phyloP scores from a whole-genome alignment of 2,329 filamentous ascomycete species.

The Verticillium klebahnii region DNA sequence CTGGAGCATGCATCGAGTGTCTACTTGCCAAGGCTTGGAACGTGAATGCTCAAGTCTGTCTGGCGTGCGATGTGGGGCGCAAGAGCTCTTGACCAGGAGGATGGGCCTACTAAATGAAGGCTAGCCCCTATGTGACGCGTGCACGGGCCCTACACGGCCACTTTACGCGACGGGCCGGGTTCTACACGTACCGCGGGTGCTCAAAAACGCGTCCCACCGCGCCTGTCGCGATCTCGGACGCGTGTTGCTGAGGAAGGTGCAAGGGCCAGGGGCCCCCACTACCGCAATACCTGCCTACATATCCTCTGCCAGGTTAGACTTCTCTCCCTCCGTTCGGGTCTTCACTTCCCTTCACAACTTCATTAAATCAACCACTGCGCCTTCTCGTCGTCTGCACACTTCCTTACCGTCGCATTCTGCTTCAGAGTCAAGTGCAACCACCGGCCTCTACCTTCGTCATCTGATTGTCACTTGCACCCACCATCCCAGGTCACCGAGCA shows the following conservation, averaged over 20 bases:
- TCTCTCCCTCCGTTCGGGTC: background rate
- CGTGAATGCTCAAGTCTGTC: background rate
- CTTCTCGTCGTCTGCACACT: background rate
- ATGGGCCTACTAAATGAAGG: background rate
- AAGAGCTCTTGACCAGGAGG: background rate
- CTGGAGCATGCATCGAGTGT: background rate
- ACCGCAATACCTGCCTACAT: background rate
- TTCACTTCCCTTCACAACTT: constrained; percentile 1
- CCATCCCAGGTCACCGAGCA: background rate
- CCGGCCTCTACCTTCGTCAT: background rate
- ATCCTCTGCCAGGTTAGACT: background rate
- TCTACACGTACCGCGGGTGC: background rate
- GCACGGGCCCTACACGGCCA: background rate
- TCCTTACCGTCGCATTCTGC: background rate
- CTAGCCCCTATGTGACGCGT: background rate
- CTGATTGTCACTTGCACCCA: background rate
- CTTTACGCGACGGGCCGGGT: background rate
- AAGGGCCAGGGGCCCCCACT: background rate
- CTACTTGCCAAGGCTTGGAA: background rate
- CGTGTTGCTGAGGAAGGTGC: background rate
- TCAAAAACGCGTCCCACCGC: background rate
- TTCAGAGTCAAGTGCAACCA: background rate
- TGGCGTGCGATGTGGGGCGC: background rate
- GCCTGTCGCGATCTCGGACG: background rate
- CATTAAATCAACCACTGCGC: background rate